Evolutionary conservation across 441 rosid species (phyloP).

Genomic region (Bruguiera hainesii): DNA sequence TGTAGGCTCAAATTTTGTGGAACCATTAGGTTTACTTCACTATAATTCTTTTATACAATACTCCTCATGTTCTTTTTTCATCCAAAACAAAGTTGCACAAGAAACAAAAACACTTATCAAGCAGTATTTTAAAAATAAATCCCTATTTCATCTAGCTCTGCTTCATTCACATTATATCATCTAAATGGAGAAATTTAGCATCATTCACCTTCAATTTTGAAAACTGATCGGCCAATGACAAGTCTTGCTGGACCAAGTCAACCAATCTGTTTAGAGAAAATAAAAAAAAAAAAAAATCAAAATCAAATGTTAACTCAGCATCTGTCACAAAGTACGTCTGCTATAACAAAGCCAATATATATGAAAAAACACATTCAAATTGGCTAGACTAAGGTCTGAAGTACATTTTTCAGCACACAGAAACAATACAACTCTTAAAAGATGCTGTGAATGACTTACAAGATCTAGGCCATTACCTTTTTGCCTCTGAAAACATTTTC

Average conservation of each 20-base stretch:
- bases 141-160: neutral
- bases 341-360: neutral
- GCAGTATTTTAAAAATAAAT: neutral
- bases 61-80: too few relatives aligned
- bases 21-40: too few relatives aligned
- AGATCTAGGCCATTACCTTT: neutral
- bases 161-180: neutral
- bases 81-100: too few relatives aligned
- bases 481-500: neutral
- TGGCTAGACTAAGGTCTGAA: slow-evolving; percentile 5
- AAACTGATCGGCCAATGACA: slow-evolving; percentile 89
- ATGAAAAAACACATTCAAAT: slow-evolving; percentile 3
- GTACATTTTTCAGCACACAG: neutral
- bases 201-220: slow-evolving; percentile 75
- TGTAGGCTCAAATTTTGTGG: too few relatives aligned
- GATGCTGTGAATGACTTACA: neutral
- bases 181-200: slow-evolving; percentile 12
- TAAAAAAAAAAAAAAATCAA: slow-evolving; percentile 14
- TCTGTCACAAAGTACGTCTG: neutral
- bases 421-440: neutral
- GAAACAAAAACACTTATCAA: neutral
- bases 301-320: neutral
- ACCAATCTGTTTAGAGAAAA: slow-evolving; percentile 54
- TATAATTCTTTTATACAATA: too few relatives aligned
- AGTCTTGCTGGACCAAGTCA: slow-evolving; percentile 91